Conservation (phyloP, 495 filamentous ascomycete genomes). For the Neurospora sp. region DNA sequence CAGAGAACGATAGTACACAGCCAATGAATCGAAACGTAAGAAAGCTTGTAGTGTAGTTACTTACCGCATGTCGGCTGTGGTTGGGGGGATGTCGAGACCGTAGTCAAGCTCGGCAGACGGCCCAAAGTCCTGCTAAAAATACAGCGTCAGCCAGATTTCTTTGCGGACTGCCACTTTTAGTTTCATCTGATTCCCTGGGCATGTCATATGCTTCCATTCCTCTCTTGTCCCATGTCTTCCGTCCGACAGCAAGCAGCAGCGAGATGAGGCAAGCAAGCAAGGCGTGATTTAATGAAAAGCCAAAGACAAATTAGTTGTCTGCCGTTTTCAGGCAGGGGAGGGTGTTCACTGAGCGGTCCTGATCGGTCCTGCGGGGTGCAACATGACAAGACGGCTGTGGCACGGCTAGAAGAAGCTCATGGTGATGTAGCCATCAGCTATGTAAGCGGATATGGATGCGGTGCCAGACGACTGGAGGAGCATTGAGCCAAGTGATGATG, state of each 20-base stretch:
- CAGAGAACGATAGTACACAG: neutral
- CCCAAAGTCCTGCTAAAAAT: constrained; percentile 38
- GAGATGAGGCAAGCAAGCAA: neutral
- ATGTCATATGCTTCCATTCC: constrained; percentile 9
- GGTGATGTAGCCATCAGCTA: neutral
- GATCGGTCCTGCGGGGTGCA: neutral
- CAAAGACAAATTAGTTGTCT: neutral
- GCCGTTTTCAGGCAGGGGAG: neutral
- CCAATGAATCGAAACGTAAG: constrained; percentile 5
- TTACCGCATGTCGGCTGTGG: constrained; percentile 40
- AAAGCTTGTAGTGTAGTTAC: constrained; percentile 11
- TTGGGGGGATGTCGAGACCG: constrained; percentile 28
- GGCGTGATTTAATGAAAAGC: neutral
- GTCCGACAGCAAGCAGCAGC: neutral
- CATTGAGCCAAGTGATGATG: neutral
- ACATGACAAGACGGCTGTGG: neutral
- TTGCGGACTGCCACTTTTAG: neutral
- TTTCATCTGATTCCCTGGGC: neutral
- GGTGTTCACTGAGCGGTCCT: neutral
- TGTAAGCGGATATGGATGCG: neutral
- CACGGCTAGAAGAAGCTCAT: neutral
- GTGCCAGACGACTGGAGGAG: neutral
- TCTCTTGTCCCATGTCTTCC: constrained; percentile 8
- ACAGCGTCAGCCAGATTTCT: constrained; percentile 14
- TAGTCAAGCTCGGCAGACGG: constrained; percentile 40